Base-by-base conservation (phyloP, 805 yeast genomes). In the Schizosaccharomyces lindneri region DNA sequence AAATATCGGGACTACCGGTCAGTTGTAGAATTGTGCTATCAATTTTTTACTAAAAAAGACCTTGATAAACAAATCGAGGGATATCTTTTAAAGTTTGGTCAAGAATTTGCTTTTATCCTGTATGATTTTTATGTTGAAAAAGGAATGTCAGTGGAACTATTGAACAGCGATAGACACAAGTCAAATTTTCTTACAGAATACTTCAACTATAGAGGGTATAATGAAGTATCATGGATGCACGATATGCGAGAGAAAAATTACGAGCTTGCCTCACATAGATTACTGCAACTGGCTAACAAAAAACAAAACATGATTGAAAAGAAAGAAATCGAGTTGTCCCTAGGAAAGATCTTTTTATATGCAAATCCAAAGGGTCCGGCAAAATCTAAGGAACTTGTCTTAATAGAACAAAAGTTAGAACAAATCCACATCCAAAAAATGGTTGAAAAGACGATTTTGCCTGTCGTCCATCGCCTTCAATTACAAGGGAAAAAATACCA, bases 141-240 rank as follows among this genome's bases (percentile, higher is more conserved):
- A 6, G 80, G 79, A 43, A 78, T 81, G 64, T 71, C 80, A 36
- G 77, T 78, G 63, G 71, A 77, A 1, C 68, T 87, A 39, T 73
- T 88, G 61, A 72, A 78, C 13, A 80, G 77, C 17, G 83, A 83
- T 68, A 78, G 79, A 9, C 74, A 77, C 36, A 80, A 80, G 66
- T 73, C 76, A 36, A 69, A 70, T 1, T 78, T 72, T 64, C 70
- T 86, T 61, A 72, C 76, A 29, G 70, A 71, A 64, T 88, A 81
- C 67, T 78, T 88, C 63, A 65, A 69, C n/a, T 57, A 65, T 15
- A 67, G 80, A 4, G 72, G 66, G 36, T 64, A 66, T 59, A 65
- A 66, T 59, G 61, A 76, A 55, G 77, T 85, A 60, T 77, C 87
- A 1, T 88, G 95, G 95, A 82, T 87, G 24, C 76, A 80, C 62